phyloP scores from a whole-genome alignment of 306 rosid genomes.

The Quercus aquifolioides region DNA sequence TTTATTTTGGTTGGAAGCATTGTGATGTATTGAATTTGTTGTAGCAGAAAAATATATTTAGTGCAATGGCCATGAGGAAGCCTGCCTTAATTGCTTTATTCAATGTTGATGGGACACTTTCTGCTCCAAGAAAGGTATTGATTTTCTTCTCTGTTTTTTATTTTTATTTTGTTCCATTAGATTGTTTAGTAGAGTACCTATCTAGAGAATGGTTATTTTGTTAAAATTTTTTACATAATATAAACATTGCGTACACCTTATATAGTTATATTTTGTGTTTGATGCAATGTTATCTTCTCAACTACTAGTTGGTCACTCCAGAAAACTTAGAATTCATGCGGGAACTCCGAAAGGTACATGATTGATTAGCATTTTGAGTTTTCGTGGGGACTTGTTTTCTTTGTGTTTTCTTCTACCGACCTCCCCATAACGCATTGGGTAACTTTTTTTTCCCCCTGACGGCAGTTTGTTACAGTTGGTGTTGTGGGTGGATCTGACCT shows the following conservation, averaged over 20 bases:
- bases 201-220: too few species aligned
- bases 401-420: conserved; percentile 4
- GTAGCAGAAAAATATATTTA: neutral
- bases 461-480: conserved; percentile 72
- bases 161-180: neutral
- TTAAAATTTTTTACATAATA: too few species aligned
- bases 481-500: conserved; percentile 97
- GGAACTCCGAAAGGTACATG: conserved; percentile 60
- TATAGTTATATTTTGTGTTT: neutral
- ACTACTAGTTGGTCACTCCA: conserved; percentile 49
- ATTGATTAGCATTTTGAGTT: neutral
- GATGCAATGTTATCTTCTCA: neutral
- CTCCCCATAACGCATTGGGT: neutral
- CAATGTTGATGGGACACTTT: conserved; percentile 95
- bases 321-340: conserved; percentile 59
- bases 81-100: conserved; percentile 85
- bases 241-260: too few species aligned
- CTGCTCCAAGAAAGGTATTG: conserved; percentile 87
- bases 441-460: neutral
- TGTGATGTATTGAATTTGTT: conserved; percentile 12
- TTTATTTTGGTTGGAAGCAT: neutral
- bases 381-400: neutral
- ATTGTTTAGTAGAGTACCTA: neutral
- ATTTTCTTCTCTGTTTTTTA: neutral
- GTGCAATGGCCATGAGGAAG: conserved; percentile 51